A percentile compares a stretch with the other conserved stretches of the same genome.
These are phyloP conservation scores for Elaeis guineensis DNA, from an alignment of 176 grass and related monocot genomes.

Conservation along the genomic window DNA sequence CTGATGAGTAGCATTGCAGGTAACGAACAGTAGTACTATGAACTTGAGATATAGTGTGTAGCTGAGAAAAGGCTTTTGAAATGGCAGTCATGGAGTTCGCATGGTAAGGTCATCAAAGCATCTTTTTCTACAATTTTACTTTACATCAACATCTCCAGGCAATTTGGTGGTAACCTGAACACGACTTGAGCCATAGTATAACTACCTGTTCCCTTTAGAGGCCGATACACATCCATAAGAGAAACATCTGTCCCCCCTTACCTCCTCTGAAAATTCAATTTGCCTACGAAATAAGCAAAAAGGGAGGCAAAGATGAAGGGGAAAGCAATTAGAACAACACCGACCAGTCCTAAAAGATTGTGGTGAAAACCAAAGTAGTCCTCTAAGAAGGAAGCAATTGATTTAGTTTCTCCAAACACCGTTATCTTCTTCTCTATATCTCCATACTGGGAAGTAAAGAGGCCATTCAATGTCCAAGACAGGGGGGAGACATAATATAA, in stretches of 20 bases:
- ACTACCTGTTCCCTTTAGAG: no score
- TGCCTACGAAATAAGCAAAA: constrained; percentile 53
- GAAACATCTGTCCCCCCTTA: constrained; percentile 1
- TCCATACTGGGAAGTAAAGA: constrained; percentile 68
- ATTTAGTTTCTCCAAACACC: constrained; percentile 48
- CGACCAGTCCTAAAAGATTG: constrained; percentile 36
- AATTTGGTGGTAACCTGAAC: no score
- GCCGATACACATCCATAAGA: no score
- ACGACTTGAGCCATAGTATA: no score
- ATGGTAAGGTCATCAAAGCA: no score
- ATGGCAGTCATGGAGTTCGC: no score
- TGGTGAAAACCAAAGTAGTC: constrained; percentile 57
- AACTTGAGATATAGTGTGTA: no score
- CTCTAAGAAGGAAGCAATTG: constrained; percentile 31
- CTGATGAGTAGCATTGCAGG: no score
- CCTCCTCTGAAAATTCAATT: constrained; percentile 69
- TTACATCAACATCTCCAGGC: no score
- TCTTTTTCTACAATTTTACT: no score
- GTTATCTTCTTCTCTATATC: constrained; percentile 22
- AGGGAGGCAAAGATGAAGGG: constrained; percentile 42
- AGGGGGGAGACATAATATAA: constrained; percentile 48
- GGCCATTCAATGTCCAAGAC: constrained; percentile 48
- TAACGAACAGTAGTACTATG: no score
- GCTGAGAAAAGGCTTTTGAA: no score
- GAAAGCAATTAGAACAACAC: constrained; percentile 29